Conservation (phyloP, 805 yeast genomes). For the Pichia occidentalis region DNA sequence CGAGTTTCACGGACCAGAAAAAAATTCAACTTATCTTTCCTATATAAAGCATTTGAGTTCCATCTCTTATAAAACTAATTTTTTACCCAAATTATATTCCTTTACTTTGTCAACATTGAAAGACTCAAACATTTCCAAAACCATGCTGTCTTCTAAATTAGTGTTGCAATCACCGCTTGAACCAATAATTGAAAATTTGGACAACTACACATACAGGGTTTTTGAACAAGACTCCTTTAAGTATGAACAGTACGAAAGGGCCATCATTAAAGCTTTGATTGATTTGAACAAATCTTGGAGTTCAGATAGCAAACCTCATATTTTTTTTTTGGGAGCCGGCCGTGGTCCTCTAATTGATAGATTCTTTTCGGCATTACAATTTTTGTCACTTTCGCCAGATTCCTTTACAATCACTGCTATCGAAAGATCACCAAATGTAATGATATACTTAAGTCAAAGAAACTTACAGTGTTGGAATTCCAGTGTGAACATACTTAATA, state of each 20-base stretch:
- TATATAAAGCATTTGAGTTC: slow-evolving; percentile 23
- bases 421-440: slow-evolving; percentile 67
- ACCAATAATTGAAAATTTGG: slow-evolving; percentile 57
- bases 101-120: slow-evolving; percentile 21
- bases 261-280: slow-evolving; percentile 49
- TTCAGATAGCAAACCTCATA: slow-evolving; percentile 7
- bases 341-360: slow-evolving; percentile 72
- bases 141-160: slow-evolving; percentile 13
- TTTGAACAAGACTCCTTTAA: slow-evolving; percentile 70
- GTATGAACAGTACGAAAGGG: slow-evolving; percentile 60
- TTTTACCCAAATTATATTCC: slow-evolving; percentile 25
- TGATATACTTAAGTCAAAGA: slow-evolving; percentile 40
- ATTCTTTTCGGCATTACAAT: slow-evolving; percentile 36
- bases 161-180: slow-evolving; percentile 52
- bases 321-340: slow-evolving; percentile 81
- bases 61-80: slow-evolving; percentile 19
- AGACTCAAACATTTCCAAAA: slow-evolving; percentile 12
- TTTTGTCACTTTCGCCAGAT: slow-evolving; percentile 23
- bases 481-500: slow-evolving; percentile 42
- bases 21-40: slow-evolving; percentile 25
- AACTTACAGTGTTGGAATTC: slow-evolving; percentile 48
- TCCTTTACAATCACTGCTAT: slow-evolving; percentile 45
- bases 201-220: slow-evolving; percentile 51
- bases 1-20: slow-evolving; percentile 1
- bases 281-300: slow-evolving; percentile 24